phyloP scores from a whole-genome alignment of 208 protist species.

The Crithidia acanthocephali region DNA sequence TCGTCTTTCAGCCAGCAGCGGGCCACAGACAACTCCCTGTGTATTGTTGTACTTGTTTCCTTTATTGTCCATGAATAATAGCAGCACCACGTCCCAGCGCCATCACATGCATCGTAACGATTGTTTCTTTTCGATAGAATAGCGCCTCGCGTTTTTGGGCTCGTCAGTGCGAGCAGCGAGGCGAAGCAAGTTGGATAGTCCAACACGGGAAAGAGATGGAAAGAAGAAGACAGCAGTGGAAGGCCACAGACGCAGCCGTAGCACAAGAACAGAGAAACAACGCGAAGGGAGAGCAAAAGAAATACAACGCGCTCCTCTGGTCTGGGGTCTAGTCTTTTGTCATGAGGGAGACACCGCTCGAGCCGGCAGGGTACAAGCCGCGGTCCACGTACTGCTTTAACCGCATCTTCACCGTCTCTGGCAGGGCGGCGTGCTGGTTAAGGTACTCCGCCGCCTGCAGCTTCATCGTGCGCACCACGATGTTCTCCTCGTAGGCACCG shows the following conservation, averaged over 20 bases:
- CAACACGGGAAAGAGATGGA: too few relatives aligned
- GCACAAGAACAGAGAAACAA: conserved; percentile 11
- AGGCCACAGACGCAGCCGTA: not conserved
- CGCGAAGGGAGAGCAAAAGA: conserved; percentile 6
- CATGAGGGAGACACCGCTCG: conserved; percentile 54
- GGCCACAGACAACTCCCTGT: too few relatives aligned
- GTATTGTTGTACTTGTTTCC: too few relatives aligned
- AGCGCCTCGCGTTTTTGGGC: too few relatives aligned
- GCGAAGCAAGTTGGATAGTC: not conserved
- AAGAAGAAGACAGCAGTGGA: not conserved
- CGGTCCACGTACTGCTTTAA: conserved; percentile 39
- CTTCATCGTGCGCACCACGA: conserved; percentile 56
- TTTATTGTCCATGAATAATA: too few relatives aligned
- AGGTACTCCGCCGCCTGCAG: conserved; percentile 48
- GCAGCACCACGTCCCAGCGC: too few relatives aligned
- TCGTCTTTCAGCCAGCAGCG: too few relatives aligned
- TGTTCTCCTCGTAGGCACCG: conserved; percentile 26
- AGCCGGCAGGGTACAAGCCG: conserved; percentile 75
- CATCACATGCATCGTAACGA: too few relatives aligned
- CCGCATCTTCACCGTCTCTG: conserved; percentile 37
- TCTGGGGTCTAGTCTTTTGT: conserved; percentile 36
- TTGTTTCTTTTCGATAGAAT: too few relatives aligned
- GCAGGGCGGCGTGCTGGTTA: conserved; percentile 24
- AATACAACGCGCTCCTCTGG: not conserved
- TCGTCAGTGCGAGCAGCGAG: too few relatives aligned